Evolutionary conservation across 2,329 filamentous ascomycete genomes (phyloP), one percentile per base, ranked within the genome.

Genomic region (Colletotrichum nymphaeae): DNA sequence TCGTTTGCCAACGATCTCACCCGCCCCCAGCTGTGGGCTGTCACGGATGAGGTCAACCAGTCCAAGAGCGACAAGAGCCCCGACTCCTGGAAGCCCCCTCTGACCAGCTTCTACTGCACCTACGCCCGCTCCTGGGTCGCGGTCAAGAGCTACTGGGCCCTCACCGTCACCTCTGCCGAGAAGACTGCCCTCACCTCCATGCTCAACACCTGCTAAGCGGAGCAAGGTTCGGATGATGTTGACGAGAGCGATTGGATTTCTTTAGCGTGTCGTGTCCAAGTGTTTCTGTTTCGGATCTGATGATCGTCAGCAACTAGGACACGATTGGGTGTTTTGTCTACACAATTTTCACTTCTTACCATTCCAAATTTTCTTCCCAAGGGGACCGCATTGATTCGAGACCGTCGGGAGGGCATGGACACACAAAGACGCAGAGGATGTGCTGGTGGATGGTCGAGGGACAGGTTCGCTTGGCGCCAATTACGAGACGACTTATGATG

Each of bases 71-170:
- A 95, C 81, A 84, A 87, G 76, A 91, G 91, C 66, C 93, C 94
- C 0, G 94, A 95, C 78, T 81, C 84, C 12, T 97, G 94, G 94
- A 93, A 94, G 85, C 94, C 93, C 14, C 88, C 92, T 0, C 83
- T 94, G 73, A 78, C 85, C 81, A 88, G 83, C 75, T 96, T 94
- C 83, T 89, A 94, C 81, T 97, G 94, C 88, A 92, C 89, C 32
- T 97, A 97, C 79, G 92, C 94, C 16, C 88, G 89, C 80, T 90
- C 92, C 79, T 97, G 93, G 92, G 88, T 96, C 53, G 88, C 90
- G 78, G 94, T 97, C 76, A 97, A 97, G 90, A 89, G 87, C 78
- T 89, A 91, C 78, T 97, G 93, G 80, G 81, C 80, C 1, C 83
- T 97, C 76, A 92, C 88, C 19, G 85, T 97, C 74, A 96, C 93